phyloP scores from a whole-genome alignment of 805 yeast genomes.

The Candida tibetensis region DNA sequence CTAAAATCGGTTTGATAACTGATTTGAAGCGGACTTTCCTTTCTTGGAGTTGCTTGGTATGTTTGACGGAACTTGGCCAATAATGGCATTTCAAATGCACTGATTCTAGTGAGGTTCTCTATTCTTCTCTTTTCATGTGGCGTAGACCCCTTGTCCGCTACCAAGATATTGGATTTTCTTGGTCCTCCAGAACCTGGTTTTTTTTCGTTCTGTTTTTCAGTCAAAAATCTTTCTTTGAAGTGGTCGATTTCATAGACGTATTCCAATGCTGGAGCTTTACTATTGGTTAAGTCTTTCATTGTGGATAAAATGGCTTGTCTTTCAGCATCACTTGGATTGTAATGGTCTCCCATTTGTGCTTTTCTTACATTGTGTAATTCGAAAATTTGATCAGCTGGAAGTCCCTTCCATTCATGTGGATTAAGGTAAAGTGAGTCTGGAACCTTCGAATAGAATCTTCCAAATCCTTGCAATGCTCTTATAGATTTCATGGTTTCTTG shows the following conservation, averaged over 20 bases:
- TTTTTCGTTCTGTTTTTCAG: slow-evolving; percentile 35
- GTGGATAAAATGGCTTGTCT: slow-evolving; percentile 54
- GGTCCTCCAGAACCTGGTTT: slow-evolving; percentile 30
- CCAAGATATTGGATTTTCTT: slow-evolving; percentile 34
- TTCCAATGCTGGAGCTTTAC: slow-evolving; percentile 32
- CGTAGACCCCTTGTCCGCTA: slow-evolving; percentile 33
- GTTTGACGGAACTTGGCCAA: slow-evolving; percentile 71
- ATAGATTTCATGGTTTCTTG: slow-evolving; percentile 4
- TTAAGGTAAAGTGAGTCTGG: slow-evolving; percentile 44
- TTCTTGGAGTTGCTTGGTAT: slow-evolving; percentile 49
- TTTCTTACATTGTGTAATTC: slow-evolving; percentile 60
- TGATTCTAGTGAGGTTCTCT: slow-evolving; percentile 73
- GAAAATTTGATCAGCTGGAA: slow-evolving; percentile 61
- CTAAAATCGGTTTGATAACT: slow-evolving; percentile 65
- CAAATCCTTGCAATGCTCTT: slow-evolving; percentile 4
- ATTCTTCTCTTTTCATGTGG: slow-evolving; percentile 60
- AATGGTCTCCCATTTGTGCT: slow-evolving; percentile 49
- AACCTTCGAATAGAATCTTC: slow-evolving; percentile 10
- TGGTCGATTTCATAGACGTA: slow-evolving; percentile 42
- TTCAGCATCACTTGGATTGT: slow-evolving; percentile 63
- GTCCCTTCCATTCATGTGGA: slow-evolving; percentile 70
- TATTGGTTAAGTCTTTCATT: slow-evolving; percentile 25
- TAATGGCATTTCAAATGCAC: slow-evolving; percentile 90
- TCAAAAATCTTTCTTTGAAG: slow-evolving; percentile 41
- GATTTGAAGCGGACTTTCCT: slow-evolving; percentile 56